Evolutionary conservation across 305 asterid genomes (phyloP).

Genomic region (Fraxinus albicans): DNA sequence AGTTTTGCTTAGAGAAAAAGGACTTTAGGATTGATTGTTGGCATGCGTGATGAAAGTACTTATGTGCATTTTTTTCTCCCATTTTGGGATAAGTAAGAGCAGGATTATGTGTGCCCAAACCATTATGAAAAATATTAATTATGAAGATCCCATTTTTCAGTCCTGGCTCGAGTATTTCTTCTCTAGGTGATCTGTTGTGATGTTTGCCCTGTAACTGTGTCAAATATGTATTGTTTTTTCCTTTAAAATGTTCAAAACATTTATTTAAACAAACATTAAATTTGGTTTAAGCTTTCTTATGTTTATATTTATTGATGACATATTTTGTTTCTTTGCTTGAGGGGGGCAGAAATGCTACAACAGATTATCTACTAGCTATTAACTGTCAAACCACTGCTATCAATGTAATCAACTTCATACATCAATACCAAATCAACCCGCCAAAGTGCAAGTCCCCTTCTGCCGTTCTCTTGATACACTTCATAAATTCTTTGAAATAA

Average conservation of each 20-base stretch:
- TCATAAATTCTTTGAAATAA: not conserved
- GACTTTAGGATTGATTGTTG: not conserved
- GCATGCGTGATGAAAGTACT: not conserved
- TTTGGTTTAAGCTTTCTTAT: not conserved
- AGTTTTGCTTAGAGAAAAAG: not conserved
- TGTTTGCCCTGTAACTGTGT: not conserved
- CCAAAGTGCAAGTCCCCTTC: not conserved
- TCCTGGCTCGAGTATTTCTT: not conserved
- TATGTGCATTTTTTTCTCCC: not conserved
- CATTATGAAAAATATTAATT: not conserved
- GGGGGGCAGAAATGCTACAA: not conserved
- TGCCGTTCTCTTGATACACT: not conserved
- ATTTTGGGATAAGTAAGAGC: not conserved
- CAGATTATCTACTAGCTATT: not conserved
- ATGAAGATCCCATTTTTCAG: not conserved
- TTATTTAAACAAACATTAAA: not conserved
- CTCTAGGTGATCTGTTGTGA: not conserved
- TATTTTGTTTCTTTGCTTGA: not conserved
- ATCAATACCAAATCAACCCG: not conserved
- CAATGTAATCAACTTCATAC: not conserved
- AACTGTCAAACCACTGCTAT: not conserved
- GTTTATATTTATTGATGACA: not conserved
- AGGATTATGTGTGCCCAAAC: not conserved
- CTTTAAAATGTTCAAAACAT: not conserved
- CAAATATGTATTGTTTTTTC: not conserved